phyloP scores from a whole-genome alignment of 169 alveolate species.

The Amoebophrya sp. region DNA sequence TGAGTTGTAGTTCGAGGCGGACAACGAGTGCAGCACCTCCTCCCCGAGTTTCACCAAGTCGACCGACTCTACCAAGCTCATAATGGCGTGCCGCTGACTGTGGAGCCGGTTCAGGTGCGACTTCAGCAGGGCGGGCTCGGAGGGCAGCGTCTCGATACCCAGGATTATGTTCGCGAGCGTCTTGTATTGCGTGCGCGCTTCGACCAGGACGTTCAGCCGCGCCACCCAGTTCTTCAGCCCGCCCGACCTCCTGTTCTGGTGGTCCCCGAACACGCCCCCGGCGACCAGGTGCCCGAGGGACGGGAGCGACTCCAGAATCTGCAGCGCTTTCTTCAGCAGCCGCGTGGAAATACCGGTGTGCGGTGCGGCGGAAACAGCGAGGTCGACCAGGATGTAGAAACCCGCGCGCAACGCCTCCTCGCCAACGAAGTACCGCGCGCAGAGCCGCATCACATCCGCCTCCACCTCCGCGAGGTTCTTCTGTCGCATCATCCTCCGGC shows the following conservation, averaged over 20 bases:
- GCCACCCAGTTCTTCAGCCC: background rate
- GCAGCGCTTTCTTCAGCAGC: background rate
- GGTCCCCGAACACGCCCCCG: too few species aligned
- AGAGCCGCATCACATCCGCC: background rate
- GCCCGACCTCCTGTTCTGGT: too few species aligned
- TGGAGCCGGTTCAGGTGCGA: constrained; percentile 14
- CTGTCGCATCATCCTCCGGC: background rate
- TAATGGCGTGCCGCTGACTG: constrained; percentile 27
- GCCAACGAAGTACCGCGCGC: background rate
- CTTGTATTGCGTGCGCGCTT: background rate
- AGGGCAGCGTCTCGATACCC: constrained; percentile 20
- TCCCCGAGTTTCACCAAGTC: constrained; percentile 15
- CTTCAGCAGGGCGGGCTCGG: constrained; percentile 23
- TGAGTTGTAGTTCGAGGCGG: too few species aligned
- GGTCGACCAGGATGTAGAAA: background rate
- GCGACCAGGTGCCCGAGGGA: too few species aligned
- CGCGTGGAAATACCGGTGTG: background rate
- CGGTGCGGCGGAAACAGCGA: background rate
- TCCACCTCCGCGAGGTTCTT: background rate
- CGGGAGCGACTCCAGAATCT: background rate
- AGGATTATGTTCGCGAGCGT: background rate
- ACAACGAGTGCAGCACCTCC: background rate
- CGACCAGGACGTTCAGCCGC: background rate
- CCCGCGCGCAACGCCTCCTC: background rate
- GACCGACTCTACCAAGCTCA: constrained; percentile 24